phyloP scores from a whole-genome alignment of 75 land plant genomes.

The Adiantum capillusveneris region DNA sequence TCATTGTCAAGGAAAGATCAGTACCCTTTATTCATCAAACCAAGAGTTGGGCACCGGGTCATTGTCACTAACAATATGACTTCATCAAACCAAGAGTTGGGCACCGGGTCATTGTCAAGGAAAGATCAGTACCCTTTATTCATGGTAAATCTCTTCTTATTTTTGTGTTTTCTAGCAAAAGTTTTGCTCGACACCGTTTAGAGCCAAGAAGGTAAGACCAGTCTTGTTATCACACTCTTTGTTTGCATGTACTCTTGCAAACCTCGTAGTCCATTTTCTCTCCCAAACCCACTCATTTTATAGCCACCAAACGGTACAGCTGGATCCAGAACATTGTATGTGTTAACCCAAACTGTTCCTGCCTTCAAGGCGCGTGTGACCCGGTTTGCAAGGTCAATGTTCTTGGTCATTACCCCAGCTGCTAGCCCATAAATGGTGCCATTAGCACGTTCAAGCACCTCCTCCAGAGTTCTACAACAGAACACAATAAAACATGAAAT shows the following conservation, averaged over 20 bases:
- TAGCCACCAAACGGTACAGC: slow-evolving; percentile 73
- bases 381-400: slow-evolving; percentile 53
- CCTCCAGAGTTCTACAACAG: slow-evolving; percentile 45
- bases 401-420: slow-evolving; percentile 62
- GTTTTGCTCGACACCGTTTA: too few species aligned
- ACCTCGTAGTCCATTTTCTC: slow-evolving; percentile 41
- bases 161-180: too few species aligned
- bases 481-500: neutral
- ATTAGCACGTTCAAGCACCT: slow-evolving; percentile 62
- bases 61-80: too few species aligned
- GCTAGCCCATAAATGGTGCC: slow-evolving; percentile 58
- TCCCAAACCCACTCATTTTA: slow-evolving; percentile 77
- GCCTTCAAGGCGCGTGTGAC: slow-evolving; percentile 56
- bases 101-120: too few species aligned
- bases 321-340: slow-evolving; percentile 39
- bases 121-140: too few species aligned
- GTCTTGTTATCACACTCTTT: slow-evolving; percentile 59
- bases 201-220: slow-evolving; percentile 60
- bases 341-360: slow-evolving; percentile 71
- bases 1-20: too few species aligned
- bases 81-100: too few species aligned
- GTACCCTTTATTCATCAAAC: too few species aligned
- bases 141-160: too few species aligned
- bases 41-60: too few species aligned
- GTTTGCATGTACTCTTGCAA: slow-evolving; percentile 49